A percentile compares a stretch with the other conserved stretches of the same genome.
phyloP scores from a whole-genome alignment of 2,329 filamentous ascomycete genomes.

The Aspergillus latus region DNA sequence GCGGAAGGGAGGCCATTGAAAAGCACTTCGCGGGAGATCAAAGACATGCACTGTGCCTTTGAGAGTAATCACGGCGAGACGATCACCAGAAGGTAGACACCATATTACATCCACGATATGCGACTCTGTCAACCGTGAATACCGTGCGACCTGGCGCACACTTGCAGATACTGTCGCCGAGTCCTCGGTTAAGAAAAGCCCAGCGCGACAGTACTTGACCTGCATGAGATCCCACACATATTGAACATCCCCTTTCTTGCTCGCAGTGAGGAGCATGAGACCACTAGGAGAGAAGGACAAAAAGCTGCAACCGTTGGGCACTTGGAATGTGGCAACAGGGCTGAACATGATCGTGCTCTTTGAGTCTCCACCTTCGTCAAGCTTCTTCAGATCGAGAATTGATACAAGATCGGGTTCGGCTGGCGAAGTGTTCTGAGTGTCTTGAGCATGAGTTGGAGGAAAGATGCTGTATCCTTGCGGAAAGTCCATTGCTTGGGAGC shows the following conservation, averaged over 20 bases:
- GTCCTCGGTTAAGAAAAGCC: conserved; percentile 40
- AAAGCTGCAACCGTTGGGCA: conserved; percentile 51
- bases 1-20: conserved; percentile 76
- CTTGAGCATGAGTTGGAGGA: conserved; percentile 48
- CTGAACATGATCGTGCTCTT: conserved; percentile 33
- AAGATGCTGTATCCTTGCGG: conserved; percentile 40
- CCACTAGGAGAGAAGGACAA: conserved; percentile 51
- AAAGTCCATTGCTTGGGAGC: conserved; percentile 31
- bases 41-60: conserved; percentile 94
- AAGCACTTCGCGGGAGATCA: conserved; percentile 77
- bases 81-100: conserved; percentile 77
- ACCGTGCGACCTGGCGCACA: conserved; percentile 83
- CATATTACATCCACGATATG: conserved; percentile 88
- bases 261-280: conserved; percentile 49
- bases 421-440: conserved; percentile 35
- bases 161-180: conserved; percentile 31
- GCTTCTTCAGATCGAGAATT: conserved; percentile 46
- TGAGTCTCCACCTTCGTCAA: conserved; percentile 42
- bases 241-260: conserved; percentile 51
- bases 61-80: conserved; percentile 85
- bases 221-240: conserved; percentile 54
- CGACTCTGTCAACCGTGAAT: conserved; percentile 86
- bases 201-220: conserved; percentile 43
- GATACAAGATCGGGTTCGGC: conserved; percentile 48
- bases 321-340: conserved; percentile 48